phyloP scores from a whole-genome alignment of 305 asterid genomes.

The Fraxinus platypoda region DNA sequence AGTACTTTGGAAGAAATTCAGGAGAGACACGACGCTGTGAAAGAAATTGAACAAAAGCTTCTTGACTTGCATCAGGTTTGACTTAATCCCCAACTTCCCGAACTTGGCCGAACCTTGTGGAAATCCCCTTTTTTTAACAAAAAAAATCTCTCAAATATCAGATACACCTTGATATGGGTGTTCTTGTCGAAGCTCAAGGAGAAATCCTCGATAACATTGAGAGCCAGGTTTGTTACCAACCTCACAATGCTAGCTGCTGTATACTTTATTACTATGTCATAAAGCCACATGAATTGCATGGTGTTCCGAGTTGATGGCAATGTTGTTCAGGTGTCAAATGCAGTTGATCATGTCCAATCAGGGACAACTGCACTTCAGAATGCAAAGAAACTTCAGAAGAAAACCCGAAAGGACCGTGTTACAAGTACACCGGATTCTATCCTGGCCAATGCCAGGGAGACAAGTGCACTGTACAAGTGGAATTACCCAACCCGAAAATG shows the following conservation, averaged over 20 bases:
- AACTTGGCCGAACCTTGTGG: not conserved
- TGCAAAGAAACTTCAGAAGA: conserved; percentile 58
- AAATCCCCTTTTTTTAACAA: not conserved
- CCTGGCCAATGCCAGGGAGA: no score
- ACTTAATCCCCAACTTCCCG: not conserved
- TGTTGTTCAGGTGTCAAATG: conserved; percentile 50
- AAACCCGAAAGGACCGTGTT: not conserved
- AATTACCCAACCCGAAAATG: conserved; percentile 48
- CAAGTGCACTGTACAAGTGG: no score
- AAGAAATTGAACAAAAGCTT: conserved; percentile 80
- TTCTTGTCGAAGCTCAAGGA: conserved; percentile 80
- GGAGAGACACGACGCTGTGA: conserved; percentile 82
- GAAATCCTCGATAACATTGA: conserved; percentile 79
- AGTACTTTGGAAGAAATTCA: conserved; percentile 81
- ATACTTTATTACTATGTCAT: not conserved
- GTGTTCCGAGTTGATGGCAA: conserved; percentile 9
- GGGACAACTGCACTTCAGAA: conserved; percentile 63
- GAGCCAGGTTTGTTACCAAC: conserved; percentile 54
- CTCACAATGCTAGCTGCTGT: not conserved
- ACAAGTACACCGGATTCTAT: no score
- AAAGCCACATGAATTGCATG: not conserved
- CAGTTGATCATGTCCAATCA: conserved; percentile 69
- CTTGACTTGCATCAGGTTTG: conserved; percentile 77
- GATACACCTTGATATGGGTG: conserved; percentile 86
- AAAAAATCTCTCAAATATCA: conserved; percentile 15